Base-by-base conservation (phyloP, 2,329 filamentous ascomycete species). In the Sporothrix sp. region DNA sequence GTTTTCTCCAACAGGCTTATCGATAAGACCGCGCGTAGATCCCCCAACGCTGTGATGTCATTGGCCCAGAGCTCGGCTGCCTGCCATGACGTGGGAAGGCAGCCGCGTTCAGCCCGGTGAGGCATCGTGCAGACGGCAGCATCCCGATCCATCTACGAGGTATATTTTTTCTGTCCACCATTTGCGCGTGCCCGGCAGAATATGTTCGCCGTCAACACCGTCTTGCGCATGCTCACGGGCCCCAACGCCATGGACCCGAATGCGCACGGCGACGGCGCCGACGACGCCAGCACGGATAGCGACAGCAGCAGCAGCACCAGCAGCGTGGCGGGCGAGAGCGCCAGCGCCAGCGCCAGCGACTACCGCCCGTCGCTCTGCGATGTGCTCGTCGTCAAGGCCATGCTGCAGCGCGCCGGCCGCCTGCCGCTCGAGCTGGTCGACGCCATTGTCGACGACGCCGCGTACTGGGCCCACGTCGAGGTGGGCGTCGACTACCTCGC, bases 401-500 rank as follows among this genome's bases (percentile, higher is more conserved):
- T 76, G 61, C 60, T 83, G n/a, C 59, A 58, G 23, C 66, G 68
- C 48, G 65, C 62, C 10, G 62, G 64, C 7, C 61, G 60, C 2
- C 63, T 83, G 1, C 79, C 80, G 0, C 61, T 68, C 2, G 79
- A 82, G 53, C 53, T 84, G 0, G 65, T 79, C 33, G 73, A 82
- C 58, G 60, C 63, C 40, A 71, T 84, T 40, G 62, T 82, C 49
- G 79, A 84, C 58, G 61, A 67, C 25, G 80, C 78, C 50, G 78
- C 82, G 62, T 83, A 82, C 62, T 84, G 80, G 79, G 71, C 72
- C 1, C 63, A 65, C 1, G 59, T 64, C 9, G 62, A 62, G 11
- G 54, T 65, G 39, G 60, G 64, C 44, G 66, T 58, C 51, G 4
- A 3, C 11, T 52, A n/a, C n/a, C n/a, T n/a, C n/a, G n/a, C 55